Evolutionary conservation across 192 early-diverging fungal species (phyloP).

Genomic region (Diversispora epigaea): DNA sequence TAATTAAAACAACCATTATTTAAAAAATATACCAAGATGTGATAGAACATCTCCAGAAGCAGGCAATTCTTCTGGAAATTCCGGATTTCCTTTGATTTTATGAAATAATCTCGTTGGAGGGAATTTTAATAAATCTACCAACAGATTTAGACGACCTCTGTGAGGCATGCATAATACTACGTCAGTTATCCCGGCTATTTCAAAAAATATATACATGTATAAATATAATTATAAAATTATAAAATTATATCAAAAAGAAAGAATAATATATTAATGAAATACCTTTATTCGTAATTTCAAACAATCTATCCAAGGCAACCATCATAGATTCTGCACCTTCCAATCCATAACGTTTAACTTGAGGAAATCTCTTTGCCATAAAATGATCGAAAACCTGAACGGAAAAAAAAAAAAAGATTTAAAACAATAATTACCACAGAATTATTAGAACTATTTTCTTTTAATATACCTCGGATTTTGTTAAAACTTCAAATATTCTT

Average conservation of each 20-base stretch:
- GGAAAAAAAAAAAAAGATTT: not conserved
- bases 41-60: constrained; percentile 90
- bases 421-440: not conserved
- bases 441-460: not conserved
- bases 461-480: constrained; percentile 65
- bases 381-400: constrained; percentile 90
- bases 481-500: constrained; percentile 73
- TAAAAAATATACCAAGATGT: constrained; percentile 58
- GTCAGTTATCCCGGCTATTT: constrained; percentile 72
- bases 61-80: constrained; percentile 78
- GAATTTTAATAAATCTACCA: constrained; percentile 85
- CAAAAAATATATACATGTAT: constrained; percentile 1
- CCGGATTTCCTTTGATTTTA: constrained; percentile 92
- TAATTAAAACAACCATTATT: not conserved
- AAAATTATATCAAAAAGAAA: not conserved
- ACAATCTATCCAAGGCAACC: constrained; percentile 85
- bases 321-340: constrained; percentile 98
- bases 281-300: constrained; percentile 66
- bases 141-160: constrained; percentile 90
- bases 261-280: not conserved
- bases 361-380: constrained; percentile 95
- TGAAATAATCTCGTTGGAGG: constrained; percentile 82
- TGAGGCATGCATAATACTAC: constrained; percentile 96
- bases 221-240: not conserved
- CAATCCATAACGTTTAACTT: constrained; percentile 94